phyloP scores from a whole-genome alignment of 768 basidiomycete genomes.

The Rubroboletus satanas region DNA sequence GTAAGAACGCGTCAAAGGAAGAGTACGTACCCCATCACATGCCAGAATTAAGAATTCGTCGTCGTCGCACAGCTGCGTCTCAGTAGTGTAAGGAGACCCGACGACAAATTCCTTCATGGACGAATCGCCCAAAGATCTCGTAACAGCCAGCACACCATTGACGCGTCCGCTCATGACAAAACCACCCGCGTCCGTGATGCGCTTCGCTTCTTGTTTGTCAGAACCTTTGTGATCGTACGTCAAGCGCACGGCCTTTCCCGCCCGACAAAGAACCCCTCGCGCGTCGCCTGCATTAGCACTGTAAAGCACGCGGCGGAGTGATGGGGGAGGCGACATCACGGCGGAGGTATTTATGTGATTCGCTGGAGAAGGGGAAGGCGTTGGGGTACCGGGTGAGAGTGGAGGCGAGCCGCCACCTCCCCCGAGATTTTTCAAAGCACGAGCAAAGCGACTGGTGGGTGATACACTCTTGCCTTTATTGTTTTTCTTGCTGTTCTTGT shows the following conservation, averaged over 20 bases:
- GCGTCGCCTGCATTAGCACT: conserved; percentile 98
- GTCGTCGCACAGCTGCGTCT: conserved; percentile 83
- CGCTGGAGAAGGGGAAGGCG: conserved; percentile 17
- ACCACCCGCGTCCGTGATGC: conserved; percentile 96
- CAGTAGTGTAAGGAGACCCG: conserved; percentile 97
- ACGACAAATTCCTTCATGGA: conserved; percentile 99
- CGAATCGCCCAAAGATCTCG: conserved; percentile 91
- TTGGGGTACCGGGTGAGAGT: conserved; percentile 8
- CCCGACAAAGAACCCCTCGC: conserved; percentile 86
- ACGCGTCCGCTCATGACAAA: conserved; percentile 99
- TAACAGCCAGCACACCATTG: conserved; percentile 96
- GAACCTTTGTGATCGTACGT: conserved; percentile 99
- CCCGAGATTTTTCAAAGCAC: conserved; percentile 52
- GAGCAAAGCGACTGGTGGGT: conserved; percentile 49
- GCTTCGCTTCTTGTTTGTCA: conserved; percentile 95
- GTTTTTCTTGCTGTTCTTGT: conserved; percentile 36
- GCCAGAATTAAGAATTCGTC: conserved; percentile 96
- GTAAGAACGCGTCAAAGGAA: background rate
- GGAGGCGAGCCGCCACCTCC: conserved; percentile 26
- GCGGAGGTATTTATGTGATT: conserved; percentile 30
- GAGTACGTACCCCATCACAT: conserved; percentile 85
- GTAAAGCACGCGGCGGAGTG: conserved; percentile 76
- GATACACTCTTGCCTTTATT: conserved; percentile 40
- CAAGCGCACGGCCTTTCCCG: conserved; percentile 84
- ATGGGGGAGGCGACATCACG: conserved; percentile 43